Conservation (phyloP, 176 grass and related monocot genomes). For the Oryza glumipatula region DNA sequence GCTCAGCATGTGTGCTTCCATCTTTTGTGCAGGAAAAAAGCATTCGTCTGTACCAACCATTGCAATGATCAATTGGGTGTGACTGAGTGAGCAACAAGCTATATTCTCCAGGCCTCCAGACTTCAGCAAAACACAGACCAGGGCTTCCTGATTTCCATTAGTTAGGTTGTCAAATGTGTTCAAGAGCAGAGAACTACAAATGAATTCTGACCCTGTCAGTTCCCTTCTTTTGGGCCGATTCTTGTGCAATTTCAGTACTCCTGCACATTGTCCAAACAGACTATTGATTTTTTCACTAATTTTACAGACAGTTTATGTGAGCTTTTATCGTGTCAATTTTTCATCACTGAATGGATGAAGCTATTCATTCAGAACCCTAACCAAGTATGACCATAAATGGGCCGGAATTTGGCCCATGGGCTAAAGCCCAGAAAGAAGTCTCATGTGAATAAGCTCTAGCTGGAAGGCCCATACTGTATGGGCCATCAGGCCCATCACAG, state of each 20-base stretch:
- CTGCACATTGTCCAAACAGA: background rate
- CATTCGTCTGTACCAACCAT: conserved; percentile 10
- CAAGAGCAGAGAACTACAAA: too few species aligned
- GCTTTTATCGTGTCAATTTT: background rate
- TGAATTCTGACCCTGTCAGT: background rate
- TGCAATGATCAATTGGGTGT: background rate
- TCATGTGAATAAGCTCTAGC: background rate
- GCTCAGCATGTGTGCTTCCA: conserved; percentile 15
- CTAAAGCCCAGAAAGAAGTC: background rate
- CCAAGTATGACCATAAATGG: background rate
- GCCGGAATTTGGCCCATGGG: background rate
- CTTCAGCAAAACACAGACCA: background rate
- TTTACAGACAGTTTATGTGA: background rate
- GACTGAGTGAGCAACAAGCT: background rate
- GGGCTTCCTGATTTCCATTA: background rate
- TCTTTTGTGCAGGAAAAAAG: conserved; percentile 38
- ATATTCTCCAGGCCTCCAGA: background rate
- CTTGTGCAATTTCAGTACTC: background rate
- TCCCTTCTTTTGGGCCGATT: background rate
- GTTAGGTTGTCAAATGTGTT: background rate
- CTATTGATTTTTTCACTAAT: background rate
- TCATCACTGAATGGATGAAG: background rate
- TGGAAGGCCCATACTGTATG: background rate
- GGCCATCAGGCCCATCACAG: background rate
- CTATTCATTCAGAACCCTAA: background rate